These are phyloP conservation scores for Tylopilus sp. DNA, from an alignment of 768 basidiomycete genomes.

Conservation along the genomic window DNA sequence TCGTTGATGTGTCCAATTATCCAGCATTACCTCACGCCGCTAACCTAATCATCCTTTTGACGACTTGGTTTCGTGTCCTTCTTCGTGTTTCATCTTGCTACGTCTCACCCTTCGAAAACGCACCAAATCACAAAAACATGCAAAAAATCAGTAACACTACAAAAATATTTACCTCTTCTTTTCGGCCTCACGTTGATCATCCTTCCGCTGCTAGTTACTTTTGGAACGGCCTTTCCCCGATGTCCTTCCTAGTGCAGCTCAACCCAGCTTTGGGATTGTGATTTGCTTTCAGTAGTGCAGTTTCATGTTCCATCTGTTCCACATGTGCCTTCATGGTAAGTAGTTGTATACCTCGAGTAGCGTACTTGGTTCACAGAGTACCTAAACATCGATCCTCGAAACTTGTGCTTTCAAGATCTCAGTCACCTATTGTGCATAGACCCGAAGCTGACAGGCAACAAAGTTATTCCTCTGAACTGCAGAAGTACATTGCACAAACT, in stretches of 20 bases:
- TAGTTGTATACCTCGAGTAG: conserved; percentile 35
- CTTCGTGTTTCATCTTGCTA: conserved; percentile 38
- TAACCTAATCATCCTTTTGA: conserved; percentile 36
- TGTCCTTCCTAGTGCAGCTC: conserved; percentile 2
- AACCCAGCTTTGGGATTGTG: conserved; percentile 7
- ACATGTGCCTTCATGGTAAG: conserved; percentile 38
- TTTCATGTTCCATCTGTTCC: conserved; percentile 23
- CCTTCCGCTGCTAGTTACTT: conserved; percentile 17
- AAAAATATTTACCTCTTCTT: conserved; percentile 47
- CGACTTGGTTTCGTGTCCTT: conserved; percentile 34
- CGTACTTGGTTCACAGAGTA: conserved; percentile 22
- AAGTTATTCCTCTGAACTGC: too few species aligned
- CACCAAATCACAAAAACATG: conserved; percentile 38
- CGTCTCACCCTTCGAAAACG: conserved; percentile 30
- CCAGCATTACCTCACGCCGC: conserved; percentile 29
- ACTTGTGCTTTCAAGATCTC: not conserved
- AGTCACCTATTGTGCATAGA: too few species aligned
- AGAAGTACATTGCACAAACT: not conserved
- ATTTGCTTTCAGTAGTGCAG: conserved; percentile 24
- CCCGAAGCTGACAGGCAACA: too few species aligned
- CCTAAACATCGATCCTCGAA: conserved; percentile 6
- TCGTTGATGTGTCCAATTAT: conserved; percentile 33
- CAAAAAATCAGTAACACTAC: conserved; percentile 34
- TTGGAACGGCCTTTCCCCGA: conserved; percentile 6
- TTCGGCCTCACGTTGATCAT: conserved; percentile 29